Percentiles rank a stretch among this genome's conserved stretches.
These are phyloP conservation scores for Leishmania braziliensis DNA, from an alignment of 208 protist species.

Conservation along the genomic window DNA sequence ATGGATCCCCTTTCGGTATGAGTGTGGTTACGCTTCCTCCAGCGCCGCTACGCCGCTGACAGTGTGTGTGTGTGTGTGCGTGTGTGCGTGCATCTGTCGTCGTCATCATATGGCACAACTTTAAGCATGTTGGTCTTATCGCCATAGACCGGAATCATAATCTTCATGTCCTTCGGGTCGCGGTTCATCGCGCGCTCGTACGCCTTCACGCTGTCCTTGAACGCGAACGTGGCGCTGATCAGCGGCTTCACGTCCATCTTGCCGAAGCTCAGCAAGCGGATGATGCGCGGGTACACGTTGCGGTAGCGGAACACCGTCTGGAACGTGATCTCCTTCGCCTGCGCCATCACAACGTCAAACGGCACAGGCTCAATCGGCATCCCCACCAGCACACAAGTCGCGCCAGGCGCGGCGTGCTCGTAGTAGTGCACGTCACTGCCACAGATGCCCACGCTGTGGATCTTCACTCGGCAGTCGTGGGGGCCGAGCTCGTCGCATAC, in stretches of 20 bases:
- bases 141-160: conserved; percentile 33
- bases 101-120: too few species aligned
- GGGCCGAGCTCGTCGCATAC: conserved; percentile 50
- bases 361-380: conserved; percentile 46
- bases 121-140: too few species aligned
- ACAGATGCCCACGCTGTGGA: conserved; percentile 72
- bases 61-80: too few species aligned
- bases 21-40: too few species aligned
- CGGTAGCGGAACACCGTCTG: conserved; percentile 56
- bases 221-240: conserved; percentile 48
- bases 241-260: conserved; percentile 59
- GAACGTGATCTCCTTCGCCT: conserved; percentile 63
- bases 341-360: conserved; percentile 41
- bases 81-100: too few species aligned
- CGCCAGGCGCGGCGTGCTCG: conserved; percentile 51
- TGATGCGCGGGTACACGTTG: conserved; percentile 48
- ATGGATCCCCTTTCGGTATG: too few species aligned
- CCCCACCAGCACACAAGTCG: conserved; percentile 48
- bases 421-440: conserved; percentile 78
- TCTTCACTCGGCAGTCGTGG: conserved; percentile 52
- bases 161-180: conserved; percentile 51
- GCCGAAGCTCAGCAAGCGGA: conserved; percentile 47
- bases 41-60: too few species aligned
- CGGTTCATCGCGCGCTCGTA: conserved; percentile 44
- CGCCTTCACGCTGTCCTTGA: conserved; percentile 44